Evolutionary conservation across 106 monocot species (phyloP).

Genomic region (Acorus gramineus): DNA sequence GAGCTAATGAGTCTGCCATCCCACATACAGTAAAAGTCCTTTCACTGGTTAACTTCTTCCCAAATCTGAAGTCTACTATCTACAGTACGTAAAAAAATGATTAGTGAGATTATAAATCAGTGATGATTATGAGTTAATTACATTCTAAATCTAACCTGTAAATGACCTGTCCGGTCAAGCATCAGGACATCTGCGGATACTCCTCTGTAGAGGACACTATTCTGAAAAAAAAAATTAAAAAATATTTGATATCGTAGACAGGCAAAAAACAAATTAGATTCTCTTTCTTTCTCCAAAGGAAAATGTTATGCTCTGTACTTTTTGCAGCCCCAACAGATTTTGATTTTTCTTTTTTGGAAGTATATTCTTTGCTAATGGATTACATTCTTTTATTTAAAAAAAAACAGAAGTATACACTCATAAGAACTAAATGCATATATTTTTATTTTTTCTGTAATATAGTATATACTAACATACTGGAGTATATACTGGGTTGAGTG

Average conservation of each 20-base stretch:
- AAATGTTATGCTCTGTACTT: background rate
- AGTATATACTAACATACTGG: no score
- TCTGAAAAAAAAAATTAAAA: constrained; percentile 33
- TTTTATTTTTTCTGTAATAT: no score
- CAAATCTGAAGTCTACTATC: constrained; percentile 88
- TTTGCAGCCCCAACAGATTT: no score
- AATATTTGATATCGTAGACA: background rate
- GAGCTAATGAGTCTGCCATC: constrained; percentile 74
- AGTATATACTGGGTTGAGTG: no score
- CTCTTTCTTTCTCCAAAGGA: background rate
- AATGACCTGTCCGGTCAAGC: constrained; percentile 57
- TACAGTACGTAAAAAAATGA: constrained; percentile 8
- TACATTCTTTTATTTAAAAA: no score
- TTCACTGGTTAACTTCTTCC: constrained; percentile 58
- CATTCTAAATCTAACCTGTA: constrained; percentile 36
- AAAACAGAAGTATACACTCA: no score
- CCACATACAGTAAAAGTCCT: constrained; percentile 91
- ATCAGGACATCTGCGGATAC: constrained; percentile 70
- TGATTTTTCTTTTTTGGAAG: no score
- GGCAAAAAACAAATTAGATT: background rate
- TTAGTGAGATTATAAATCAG: background rate
- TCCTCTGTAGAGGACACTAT: constrained; percentile 72
- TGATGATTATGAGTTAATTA: background rate
- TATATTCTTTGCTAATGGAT: no score
- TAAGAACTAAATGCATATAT: no score